Conservation (phyloP, 805 yeast genomes). For the Candida anglica region DNA sequence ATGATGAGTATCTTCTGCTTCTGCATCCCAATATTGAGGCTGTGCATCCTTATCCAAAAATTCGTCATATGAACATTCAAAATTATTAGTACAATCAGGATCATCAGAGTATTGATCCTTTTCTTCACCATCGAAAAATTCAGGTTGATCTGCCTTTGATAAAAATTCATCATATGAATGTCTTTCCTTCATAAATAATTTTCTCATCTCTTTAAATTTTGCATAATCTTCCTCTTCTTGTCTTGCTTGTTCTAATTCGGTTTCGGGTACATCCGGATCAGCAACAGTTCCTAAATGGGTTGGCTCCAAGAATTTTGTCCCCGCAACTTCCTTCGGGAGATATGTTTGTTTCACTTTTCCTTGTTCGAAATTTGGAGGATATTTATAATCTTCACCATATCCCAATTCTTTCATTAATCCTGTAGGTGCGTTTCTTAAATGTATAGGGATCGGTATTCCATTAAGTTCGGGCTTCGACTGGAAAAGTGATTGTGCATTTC, state of each 20-base stretch:
- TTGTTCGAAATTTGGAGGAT: slow-evolving; percentile 73
- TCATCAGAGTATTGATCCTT: slow-evolving; percentile 28
- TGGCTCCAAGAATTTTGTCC: slow-evolving; percentile 48
- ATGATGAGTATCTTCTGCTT: slow-evolving; percentile 4
- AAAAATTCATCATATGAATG: slow-evolving; percentile 29
- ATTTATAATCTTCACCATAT: slow-evolving; percentile 79
- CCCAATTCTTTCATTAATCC: slow-evolving; percentile 84
- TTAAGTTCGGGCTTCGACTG: slow-evolving; percentile 55
- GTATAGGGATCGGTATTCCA: slow-evolving; percentile 69
- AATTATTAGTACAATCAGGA: slow-evolving; percentile 27
- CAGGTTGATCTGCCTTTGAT: slow-evolving; percentile 34
- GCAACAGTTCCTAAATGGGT: slow-evolving; percentile 47
- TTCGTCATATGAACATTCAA: slow-evolving; percentile 35
- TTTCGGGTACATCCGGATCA: slow-evolving; percentile 15
- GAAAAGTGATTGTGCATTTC: slow-evolving; percentile 56
- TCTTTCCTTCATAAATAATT: slow-evolving; percentile 4
- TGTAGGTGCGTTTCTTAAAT: slow-evolving; percentile 94
- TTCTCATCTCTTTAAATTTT: slow-evolving; percentile 11
- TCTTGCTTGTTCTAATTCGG: slow-evolving; percentile 9
- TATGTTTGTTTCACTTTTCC: slow-evolving; percentile 76
- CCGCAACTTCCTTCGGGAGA: slow-evolving; percentile 60
- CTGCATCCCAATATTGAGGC: slow-evolving; percentile 15
- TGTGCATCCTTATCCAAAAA: slow-evolving; percentile 20
- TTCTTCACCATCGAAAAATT: slow-evolving; percentile 32
- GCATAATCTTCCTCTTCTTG: slow-evolving; percentile 14